These are phyloP conservation scores for Cyclotella baltica DNA, from an alignment of 108 stramenopile species.

Conservation along the genomic window DNA sequence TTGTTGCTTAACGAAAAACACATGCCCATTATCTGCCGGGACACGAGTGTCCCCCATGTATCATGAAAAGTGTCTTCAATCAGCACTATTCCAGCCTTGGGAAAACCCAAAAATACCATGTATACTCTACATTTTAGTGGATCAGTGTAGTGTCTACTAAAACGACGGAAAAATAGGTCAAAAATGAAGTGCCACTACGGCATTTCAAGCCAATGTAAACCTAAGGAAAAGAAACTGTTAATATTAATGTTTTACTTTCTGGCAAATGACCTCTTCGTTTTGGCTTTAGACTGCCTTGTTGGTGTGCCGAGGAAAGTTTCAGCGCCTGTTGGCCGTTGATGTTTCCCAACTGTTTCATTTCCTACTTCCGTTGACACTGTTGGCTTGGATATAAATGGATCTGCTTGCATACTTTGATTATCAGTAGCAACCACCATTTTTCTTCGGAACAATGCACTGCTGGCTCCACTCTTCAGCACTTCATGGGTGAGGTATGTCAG, in stretches of 20 bases:
- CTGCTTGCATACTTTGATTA: background rate
- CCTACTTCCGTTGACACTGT: background rate
- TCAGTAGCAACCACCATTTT: conserved; percentile 36
- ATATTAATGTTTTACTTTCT: background rate
- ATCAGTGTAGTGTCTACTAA: no score
- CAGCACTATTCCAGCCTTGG: no score
- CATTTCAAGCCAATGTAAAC: background rate
- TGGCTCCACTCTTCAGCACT: conserved; percentile 59
- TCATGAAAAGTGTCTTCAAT: no score
- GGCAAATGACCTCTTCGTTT: conserved; percentile 19
- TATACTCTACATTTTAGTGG: no score
- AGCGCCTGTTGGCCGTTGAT: conserved; percentile 28
- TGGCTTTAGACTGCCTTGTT: conserved; percentile 12
- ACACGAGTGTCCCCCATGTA: no score
- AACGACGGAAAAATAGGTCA: no score
- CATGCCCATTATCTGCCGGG: no score
- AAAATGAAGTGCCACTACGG: no score
- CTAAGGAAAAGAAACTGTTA: background rate
- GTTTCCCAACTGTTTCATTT: conserved; percentile 11
- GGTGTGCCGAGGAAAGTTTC: conserved; percentile 37
- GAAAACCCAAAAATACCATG: no score
- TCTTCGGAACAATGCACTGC: conserved; percentile 52
- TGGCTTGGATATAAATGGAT: conserved; percentile 6
- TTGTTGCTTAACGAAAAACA: no score
- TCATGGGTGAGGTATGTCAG: conserved; percentile 54